Percentiles rank a stretch among this genome's conserved stretches.
Conservation (phyloP, 352 stramenopile genomes). For the Pythium aquatile region DNA sequence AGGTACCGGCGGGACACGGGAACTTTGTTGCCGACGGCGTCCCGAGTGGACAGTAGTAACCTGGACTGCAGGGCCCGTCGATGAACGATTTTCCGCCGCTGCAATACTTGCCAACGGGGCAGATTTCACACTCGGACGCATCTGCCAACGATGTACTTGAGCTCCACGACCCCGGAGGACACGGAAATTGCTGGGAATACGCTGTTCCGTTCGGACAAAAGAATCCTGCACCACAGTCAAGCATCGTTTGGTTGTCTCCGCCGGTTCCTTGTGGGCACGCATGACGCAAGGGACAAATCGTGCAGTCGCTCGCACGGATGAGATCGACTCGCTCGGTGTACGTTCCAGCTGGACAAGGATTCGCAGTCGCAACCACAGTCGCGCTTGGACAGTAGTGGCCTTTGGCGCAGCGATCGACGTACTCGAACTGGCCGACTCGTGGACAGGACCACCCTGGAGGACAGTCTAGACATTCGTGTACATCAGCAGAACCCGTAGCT, state of each 20-base stretch:
- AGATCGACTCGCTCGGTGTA: slow-evolving; percentile 69
- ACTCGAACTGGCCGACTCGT: slow-evolving; percentile 57
- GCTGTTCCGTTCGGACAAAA: slow-evolving; percentile 82
- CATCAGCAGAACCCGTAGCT: slow-evolving; percentile 34
- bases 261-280: slow-evolving; percentile 76
- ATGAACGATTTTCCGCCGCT: slow-evolving; percentile 72
- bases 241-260: slow-evolving; percentile 62
- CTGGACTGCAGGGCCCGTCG: slow-evolving; percentile 67
- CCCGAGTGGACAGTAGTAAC: slow-evolving; percentile 88
- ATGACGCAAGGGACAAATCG: slow-evolving; percentile 66
- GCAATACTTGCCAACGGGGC: slow-evolving; percentile 86
- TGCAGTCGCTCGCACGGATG: slow-evolving; percentile 73
- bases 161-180: slow-evolving; percentile 87
- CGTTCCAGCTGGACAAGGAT: slow-evolving; percentile 71
- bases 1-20: slow-evolving; percentile 84
- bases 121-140: slow-evolving; percentile 73
- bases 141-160: slow-evolving; percentile 58
- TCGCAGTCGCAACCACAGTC: slow-evolving; percentile 47
- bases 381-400: slow-evolving; percentile 78
- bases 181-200: slow-evolving; percentile 74
- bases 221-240: slow-evolving; percentile 67
- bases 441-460: slow-evolving; percentile 75
- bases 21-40: slow-evolving; percentile 65
- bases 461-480: slow-evolving; percentile 66
- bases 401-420: slow-evolving; percentile 57